phyloP scores from a whole-genome alignment of 129 eudicot genomes.

The Flaveria sonorensis region DNA sequence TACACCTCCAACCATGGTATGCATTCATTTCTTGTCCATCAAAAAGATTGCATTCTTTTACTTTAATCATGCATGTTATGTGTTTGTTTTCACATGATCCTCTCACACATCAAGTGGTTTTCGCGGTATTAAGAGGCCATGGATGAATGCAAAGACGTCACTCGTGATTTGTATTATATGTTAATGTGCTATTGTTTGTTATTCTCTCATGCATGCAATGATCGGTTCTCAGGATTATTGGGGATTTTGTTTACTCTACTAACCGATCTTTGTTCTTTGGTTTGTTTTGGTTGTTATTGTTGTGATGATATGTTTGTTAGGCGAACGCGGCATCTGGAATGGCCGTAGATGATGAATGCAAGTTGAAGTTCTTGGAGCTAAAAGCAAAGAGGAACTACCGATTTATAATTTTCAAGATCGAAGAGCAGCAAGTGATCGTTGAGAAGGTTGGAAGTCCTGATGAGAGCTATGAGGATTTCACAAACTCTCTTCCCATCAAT shows the following conservation, averaged over 20 bases:
- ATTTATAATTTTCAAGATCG: slow-evolving; percentile 66
- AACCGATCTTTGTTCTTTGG: neutral
- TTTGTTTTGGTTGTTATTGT: neutral
- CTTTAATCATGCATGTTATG: slow-evolving; percentile 3
- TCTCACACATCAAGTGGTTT: neutral
- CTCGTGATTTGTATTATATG: neutral
- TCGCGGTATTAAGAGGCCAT: neutral
- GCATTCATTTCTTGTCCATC: neutral
- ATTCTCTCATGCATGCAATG: neutral
- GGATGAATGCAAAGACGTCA: neutral
- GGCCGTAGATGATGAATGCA: slow-evolving; percentile 87
- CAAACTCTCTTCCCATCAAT: slow-evolving; percentile 64
- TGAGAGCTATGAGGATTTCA: slow-evolving; percentile 74
- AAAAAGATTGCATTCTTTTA: neutral
- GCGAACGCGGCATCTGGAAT: slow-evolving; percentile 41
- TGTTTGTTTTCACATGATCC: neutral
- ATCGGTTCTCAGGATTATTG: too few species aligned
- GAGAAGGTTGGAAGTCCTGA: slow-evolving; percentile 73
- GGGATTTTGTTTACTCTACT: neutral
- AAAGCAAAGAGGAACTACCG: slow-evolving; percentile 72
- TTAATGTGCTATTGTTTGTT: neutral
- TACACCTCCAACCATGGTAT: slow-evolving; percentile 42
- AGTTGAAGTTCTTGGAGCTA: slow-evolving; percentile 73
- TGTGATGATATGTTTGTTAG: slow-evolving; percentile 38
- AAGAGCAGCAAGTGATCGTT: slow-evolving; percentile 68